Base-by-base conservation (phyloP, 2,329 filamentous ascomycete species). In the Colletotrichum incanum region DNA sequence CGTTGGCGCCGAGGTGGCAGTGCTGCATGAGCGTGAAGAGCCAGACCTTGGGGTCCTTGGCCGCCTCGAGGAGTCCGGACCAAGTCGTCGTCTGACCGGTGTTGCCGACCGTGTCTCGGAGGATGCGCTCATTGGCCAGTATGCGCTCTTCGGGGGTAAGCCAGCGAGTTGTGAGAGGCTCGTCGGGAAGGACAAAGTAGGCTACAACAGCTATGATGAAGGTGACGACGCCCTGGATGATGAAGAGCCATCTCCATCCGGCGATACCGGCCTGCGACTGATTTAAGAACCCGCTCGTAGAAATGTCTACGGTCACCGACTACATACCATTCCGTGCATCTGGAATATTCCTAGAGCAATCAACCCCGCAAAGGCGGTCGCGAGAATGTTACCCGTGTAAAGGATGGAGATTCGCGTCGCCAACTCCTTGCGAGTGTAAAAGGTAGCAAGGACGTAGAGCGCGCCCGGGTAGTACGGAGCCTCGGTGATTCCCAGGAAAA, bases 241-340 rank as follows among this genome's bases (percentile, higher is more conserved):
- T 93, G 78, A 96, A 95, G 73, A 95, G 93, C 93, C 93, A 95
- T 67, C 93, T 85, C 93, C 94, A 96, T 5, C 92, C 93, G 0
- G 81, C 76, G 76, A 71, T 59, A 2, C 71, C 71, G 16, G 71
- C 52, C 58, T 67, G 1, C 31, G 45, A 41, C 18, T 37, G 12
- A 12, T 2, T 12, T 16, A 26, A 12, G 5, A 7, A 14, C 11
- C 8, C 0, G 18, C 3, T 31, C 5, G 28, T 3, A 31, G 28
- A 31, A 31, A 3, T 31, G 28, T 31, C 7, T 20, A 11, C 12
- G 34, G 3, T 37, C 1, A 31, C 6, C 11, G 23, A 6, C 2
- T 4, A 8, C 86, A 66, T 76, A 71, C 68, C 16, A 70, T 74
- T 0, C 80, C 80, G 11, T 81, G 75, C 62, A 82, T 77, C 47